Base-by-base conservation (phyloP, 495 filamentous ascomycete genomes). In the Amphirosellinia nigrospora region DNA sequence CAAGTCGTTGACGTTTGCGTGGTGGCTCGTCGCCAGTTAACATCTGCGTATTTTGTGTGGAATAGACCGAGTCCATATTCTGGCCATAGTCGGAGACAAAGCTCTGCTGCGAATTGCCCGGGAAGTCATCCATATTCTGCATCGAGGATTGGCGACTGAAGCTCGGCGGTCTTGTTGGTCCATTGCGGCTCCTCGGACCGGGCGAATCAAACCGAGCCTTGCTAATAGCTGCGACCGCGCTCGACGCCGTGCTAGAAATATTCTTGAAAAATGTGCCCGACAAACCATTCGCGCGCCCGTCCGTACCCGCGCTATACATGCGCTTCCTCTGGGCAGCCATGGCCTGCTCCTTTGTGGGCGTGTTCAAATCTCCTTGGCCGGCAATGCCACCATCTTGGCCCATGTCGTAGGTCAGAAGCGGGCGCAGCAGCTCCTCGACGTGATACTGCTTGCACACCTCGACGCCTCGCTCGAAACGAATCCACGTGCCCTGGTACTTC, bases 401-500 rank as follows among this genome's bases (percentile, higher is more conserved):
- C 84, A 94, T 91, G 79, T 97, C 93, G 78, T 97, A 96, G 56
- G 93, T 94, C 38, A 99, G 83, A 26, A 99, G 86, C 36, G 93
- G 94, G 50, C 89, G 85, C 53, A 99, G 81, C 21, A 96, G 66
- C 73, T 97, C 94, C 74, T 97, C 94, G 34, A 99, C 96, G 30
- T 93, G 92, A 77, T 99, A 98, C 77, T 97, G 92, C 52, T 89
- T 89, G 73, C 96, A 98, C 68, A 99, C 94, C 67, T 97, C 93
- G 39, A 96, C 87, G 3, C 95, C 96, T 64, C 95, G 86, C 50
- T 92, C 89, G 75, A 95, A 98, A 72, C 91, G 93, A 64, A 98
- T 96, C 96, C 96, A 99, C 3, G 96, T 99, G 23, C 96, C 96
- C 81, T 99, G 96, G 75, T 98, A 99, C 84, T 97, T 97, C 60